Conservation (phyloP, 306 rosid species). For the Corylus avellana region DNA sequence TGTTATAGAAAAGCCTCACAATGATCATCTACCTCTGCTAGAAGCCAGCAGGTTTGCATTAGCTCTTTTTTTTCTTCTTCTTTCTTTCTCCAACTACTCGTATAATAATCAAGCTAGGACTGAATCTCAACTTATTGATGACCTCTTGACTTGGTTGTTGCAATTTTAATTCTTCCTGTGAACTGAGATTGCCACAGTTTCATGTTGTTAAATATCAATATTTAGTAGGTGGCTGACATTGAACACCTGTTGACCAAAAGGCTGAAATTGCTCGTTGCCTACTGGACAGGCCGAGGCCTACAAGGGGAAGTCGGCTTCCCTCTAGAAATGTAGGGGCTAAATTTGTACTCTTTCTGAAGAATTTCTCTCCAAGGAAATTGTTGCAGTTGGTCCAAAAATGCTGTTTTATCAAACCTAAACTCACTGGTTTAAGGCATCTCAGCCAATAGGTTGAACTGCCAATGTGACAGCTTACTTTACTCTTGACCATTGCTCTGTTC, state of each 20-base stretch:
- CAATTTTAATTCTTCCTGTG: neutral
- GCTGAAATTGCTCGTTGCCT: neutral
- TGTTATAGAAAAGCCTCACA: constrained; percentile 93
- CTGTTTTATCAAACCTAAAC: neutral
- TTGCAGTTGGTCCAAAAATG: neutral
- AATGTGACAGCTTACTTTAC: neutral
- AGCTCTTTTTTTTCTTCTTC: constrained; percentile 11
- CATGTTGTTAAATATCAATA: neutral
- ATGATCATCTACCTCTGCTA: constrained; percentile 86
- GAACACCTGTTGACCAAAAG: neutral
- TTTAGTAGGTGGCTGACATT: neutral
- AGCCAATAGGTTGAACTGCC: neutral
- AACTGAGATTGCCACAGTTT: neutral
- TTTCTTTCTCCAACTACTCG: neutral
- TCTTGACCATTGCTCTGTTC: neutral
- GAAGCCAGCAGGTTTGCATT: constrained; percentile 97
- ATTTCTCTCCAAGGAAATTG: neutral
- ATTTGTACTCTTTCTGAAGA: neutral
- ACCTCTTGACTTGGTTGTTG: neutral
- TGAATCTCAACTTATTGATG: neutral
- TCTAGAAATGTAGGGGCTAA: neutral
- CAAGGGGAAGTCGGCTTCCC: neutral
- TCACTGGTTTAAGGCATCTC: neutral
- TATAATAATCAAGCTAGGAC: neutral
- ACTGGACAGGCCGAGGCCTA: neutral